Base-by-base conservation (phyloP, 169 alveolate species). In the Eimeria acervulina region DNA sequence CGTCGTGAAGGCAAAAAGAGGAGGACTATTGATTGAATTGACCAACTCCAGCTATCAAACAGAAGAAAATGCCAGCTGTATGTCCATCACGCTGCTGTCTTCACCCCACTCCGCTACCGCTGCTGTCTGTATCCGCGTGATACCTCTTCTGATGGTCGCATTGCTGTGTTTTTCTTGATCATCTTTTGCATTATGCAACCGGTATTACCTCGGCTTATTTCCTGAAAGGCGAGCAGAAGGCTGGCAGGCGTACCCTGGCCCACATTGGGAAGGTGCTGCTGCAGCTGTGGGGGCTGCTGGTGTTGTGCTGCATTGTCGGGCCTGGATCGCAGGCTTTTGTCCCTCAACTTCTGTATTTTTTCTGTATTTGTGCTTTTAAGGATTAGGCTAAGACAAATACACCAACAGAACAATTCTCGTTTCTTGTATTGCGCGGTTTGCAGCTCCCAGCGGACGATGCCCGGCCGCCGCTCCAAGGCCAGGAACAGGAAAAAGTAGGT, bases 401-500 rank as follows among this genome's bases (percentile, higher is more conserved):
- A 36, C 12, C 2, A 36, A 70, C n/a, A 33, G 81, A 33, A 36
- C 81, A 10, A 12, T 36, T 8, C 81, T 33, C 28, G 47, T 70
- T 33, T 70, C 81, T 1, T 70, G 81, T 70, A 70, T 70, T 70
- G 81, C 81, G 81, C 81, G 81, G 28, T 85, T 33, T 70, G 93
- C 93, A 85, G 93, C 93, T 85, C 38, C 93, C 93, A 33, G 93
- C 93, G 80, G 93, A 85, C 59, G 93, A 85, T 59, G 81, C 93
- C 55, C 68, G 93, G 93, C 93, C 93, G 80, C 44, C 80, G 80
- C 93, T 59, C 47, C 80, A 52, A 85, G 93, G 80, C 93, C 93
- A 85, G 80, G 93, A 85, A 59, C 93, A 33, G 38, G 93, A 85
- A 44, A 85, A 85, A 70, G 93, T 85, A 42, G n/a, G 93, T 70